Percentiles rank a stretch among this genome's conserved stretches.
These are phyloP conservation scores for Ogataea trehaloabstinens DNA, from an alignment of 805 yeast species.

Conservation along the genomic window DNA sequence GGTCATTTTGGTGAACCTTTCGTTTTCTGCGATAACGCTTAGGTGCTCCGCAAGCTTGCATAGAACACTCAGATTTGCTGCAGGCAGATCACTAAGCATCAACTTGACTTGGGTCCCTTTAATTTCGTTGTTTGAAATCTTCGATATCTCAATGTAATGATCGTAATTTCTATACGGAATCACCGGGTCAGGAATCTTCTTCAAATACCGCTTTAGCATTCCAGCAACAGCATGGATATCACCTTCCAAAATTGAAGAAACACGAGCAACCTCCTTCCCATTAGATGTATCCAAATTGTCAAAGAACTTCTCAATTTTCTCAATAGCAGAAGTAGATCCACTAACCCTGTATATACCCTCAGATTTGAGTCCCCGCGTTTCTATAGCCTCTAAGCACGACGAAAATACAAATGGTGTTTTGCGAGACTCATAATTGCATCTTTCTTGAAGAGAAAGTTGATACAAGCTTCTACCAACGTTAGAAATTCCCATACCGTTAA, in stretches of 20 bases:
- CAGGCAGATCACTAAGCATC: constrained; percentile 56
- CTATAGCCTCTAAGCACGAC: constrained; percentile 74
- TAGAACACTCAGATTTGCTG: constrained; percentile 62
- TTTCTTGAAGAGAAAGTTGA: constrained; percentile 56
- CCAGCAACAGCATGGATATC: constrained; percentile 88
- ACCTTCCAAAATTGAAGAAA: constrained; percentile 19
- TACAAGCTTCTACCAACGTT: constrained; percentile 29
- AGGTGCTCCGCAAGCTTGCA: constrained; percentile 62
- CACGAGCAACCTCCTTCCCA: constrained; percentile 31
- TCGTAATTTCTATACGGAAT: constrained; percentile 71
- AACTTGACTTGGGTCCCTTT: constrained; percentile 43
- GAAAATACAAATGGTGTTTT: constrained; percentile 69
- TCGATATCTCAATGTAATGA: constrained; percentile 56
- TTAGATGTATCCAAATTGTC: constrained; percentile 29
- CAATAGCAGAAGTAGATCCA: constrained; percentile 73
- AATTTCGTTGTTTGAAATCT: constrained; percentile 25
- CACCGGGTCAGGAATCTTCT: constrained; percentile 82
- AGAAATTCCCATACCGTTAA: constrained; percentile 4
- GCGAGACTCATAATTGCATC: constrained; percentile 61
- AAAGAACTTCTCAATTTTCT: constrained; percentile 36
- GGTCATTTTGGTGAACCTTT: constrained; percentile 73
- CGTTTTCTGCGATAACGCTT: constrained; percentile 50
- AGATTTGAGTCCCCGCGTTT: constrained; percentile 59
- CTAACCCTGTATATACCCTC: constrained; percentile 93
- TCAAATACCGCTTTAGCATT: constrained; percentile 81